Conservation (phyloP, 352 stramenopile genomes). For the Pythium aquatile region DNA sequence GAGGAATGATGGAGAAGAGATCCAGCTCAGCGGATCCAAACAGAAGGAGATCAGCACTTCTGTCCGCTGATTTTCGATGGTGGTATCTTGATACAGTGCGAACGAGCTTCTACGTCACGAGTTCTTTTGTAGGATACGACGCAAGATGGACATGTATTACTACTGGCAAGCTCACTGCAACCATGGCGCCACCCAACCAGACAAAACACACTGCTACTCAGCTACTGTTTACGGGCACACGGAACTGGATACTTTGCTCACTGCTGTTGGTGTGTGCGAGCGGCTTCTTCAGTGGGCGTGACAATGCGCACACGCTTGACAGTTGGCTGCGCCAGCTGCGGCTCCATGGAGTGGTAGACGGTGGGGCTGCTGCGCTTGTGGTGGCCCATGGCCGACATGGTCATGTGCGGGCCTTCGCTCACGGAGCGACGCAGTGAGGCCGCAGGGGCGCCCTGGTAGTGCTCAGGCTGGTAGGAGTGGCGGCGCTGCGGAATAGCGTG, state of each 20-base stretch:
- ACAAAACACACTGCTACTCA: not conserved
- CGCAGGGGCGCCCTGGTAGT: not conserved
- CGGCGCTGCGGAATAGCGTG: conserved; percentile 5
- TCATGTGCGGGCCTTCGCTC: conserved; percentile 21
- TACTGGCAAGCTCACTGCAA: not conserved
- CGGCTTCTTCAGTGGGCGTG: conserved; percentile 14
- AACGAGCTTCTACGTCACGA: not conserved
- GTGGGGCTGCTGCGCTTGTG: conserved; percentile 14
- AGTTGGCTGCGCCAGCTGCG: conserved; percentile 2
- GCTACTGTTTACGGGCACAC: not conserved
- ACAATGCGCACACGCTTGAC: conserved; percentile 27
- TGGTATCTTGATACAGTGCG: too few relatives aligned
- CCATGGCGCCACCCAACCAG: conserved; percentile 3
- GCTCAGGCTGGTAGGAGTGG: conserved; percentile 20
- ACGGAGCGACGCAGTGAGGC: conserved; percentile 18
- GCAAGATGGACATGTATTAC: conserved; percentile 2
- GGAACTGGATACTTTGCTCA: conserved; percentile 4
- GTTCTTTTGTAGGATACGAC: not conserved
- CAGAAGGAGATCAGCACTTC: not conserved
- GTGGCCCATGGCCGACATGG: conserved; percentile 20
- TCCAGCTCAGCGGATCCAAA: not conserved
- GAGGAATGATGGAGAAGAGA: conserved; percentile 1
- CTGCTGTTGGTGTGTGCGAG: not conserved
- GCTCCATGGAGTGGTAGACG: not conserved
- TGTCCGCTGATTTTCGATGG: not conserved